Evolutionary conservation across 1,139 yeast species (phyloP).

Genomic region (Candida tetrigidarum): DNA sequence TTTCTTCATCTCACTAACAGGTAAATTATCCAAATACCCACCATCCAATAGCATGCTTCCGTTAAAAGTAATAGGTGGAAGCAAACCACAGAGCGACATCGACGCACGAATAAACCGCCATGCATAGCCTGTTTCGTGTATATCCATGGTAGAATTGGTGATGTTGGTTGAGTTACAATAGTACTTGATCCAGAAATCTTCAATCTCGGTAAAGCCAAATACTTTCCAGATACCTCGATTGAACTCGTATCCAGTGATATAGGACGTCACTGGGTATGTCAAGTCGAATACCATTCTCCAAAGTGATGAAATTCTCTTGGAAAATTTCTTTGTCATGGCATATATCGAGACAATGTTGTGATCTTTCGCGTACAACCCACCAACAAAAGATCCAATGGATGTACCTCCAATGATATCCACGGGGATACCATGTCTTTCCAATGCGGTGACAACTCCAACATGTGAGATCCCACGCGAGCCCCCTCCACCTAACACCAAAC

Average conservation of each 20-base stretch:
- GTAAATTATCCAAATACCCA: slow-evolving; percentile 92
- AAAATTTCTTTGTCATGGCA: slow-evolving; percentile 87
- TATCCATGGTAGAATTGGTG: slow-evolving; percentile 94
- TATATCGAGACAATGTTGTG: slow-evolving; percentile 89
- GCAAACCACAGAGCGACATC: slow-evolving; percentile 92
- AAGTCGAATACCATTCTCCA: slow-evolving; percentile 88
- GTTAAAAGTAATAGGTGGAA: slow-evolving; percentile 87
- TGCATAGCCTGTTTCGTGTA: slow-evolving; percentile 89
- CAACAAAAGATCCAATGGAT: slow-evolving; percentile 93
- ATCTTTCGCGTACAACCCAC: slow-evolving; percentile 92
- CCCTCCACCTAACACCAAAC: slow-evolving; percentile 95
- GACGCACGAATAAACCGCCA: slow-evolving; percentile 97
- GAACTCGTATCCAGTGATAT: slow-evolving; percentile 96
- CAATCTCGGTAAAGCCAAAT: slow-evolving; percentile 90
- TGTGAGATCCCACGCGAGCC: slow-evolving; percentile 97
- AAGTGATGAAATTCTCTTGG: slow-evolving; percentile 77
- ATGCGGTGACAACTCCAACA: slow-evolving; percentile 86
- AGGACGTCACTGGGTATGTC: slow-evolving; percentile 93
- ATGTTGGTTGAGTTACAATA: slow-evolving; percentile 95
- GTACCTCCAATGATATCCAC: slow-evolving; percentile 96
- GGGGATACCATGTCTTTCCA: slow-evolving; percentile 95
- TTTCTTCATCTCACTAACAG: slow-evolving; percentile 88
- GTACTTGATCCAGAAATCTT: slow-evolving; percentile 92
- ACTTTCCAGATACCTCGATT: slow-evolving; percentile 97
- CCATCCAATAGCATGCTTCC: slow-evolving; percentile 97